phyloP scores from a whole-genome alignment of 805 yeast genomes.

The Myxozyma melibiosi region DNA sequence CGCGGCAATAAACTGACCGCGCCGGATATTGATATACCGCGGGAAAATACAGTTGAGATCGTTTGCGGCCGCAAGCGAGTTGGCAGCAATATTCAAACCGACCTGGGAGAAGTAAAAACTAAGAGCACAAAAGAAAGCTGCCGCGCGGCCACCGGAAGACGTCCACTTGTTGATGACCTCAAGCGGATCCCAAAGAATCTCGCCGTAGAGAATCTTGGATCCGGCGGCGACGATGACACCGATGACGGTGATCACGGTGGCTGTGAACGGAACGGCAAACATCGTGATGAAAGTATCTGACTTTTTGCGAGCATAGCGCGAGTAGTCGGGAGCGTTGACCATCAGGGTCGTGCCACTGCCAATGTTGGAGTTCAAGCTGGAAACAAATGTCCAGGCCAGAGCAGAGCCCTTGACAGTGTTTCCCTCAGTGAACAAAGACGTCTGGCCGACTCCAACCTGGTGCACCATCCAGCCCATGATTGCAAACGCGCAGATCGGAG shows the following conservation, averaged over 20 bases:
- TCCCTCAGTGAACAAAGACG: constrained; percentile 18
- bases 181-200: constrained; percentile 33
- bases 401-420: constrained; percentile 54
- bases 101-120: constrained; percentile 68
- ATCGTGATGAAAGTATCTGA: constrained; percentile 14
- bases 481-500: constrained; percentile 82
- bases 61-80: constrained; percentile 48
- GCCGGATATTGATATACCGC: constrained; percentile 59
- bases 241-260: constrained; percentile 24
- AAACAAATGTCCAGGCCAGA: constrained; percentile 71
- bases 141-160: constrained; percentile 33
- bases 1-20: constrained; percentile 46
- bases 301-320: constrained; percentile 51
- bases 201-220: constrained; percentile 29
- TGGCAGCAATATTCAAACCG: constrained; percentile 67
- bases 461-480: constrained; percentile 76
- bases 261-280: constrained; percentile 23
- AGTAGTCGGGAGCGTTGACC: constrained; percentile 53
- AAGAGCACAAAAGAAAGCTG: constrained; percentile 31
- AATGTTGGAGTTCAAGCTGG: constrained; percentile 56
- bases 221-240: constrained; percentile 33
- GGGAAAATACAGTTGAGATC: constrained; percentile 47
- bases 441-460: constrained; percentile 13
- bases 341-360: constrained; percentile 45
- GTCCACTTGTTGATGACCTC: constrained; percentile 28